Conservation (phyloP, 495 filamentous ascomycete genomes). For the Aspergillus affinis region DNA sequence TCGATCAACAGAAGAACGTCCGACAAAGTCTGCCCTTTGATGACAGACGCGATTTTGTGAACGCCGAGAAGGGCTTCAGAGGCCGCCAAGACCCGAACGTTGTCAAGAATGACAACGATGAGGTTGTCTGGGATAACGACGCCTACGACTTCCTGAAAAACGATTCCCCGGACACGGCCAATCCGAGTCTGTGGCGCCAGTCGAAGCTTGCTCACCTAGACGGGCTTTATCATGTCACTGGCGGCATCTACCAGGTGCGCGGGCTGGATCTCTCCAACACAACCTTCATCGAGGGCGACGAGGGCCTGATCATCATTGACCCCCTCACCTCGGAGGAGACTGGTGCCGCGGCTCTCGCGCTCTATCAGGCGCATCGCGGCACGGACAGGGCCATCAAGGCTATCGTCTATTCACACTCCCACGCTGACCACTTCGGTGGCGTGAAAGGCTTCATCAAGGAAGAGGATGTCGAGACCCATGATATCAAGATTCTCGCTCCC, state of each 20-base stretch:
- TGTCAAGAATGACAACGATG: slow-evolving; percentile 12
- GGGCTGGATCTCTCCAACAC: slow-evolving; percentile 27
- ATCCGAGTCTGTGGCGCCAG: slow-evolving; percentile 27
- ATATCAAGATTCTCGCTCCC: slow-evolving; percentile 23
- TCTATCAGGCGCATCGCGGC: slow-evolving; percentile 22
- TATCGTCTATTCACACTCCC: slow-evolving; percentile 27
- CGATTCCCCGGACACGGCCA: slow-evolving; percentile 19
- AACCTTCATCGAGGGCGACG: slow-evolving; percentile 25
- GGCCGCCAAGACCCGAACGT: too few relatives aligned
- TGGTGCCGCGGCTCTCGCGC: slow-evolving; percentile 15
- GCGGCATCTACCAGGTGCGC: slow-evolving; percentile 27
- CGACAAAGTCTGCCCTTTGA: slow-evolving; percentile 18
- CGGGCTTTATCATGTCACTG: slow-evolving; percentile 25
- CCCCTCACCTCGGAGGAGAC: slow-evolving; percentile 19
- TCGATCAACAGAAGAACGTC: slow-evolving; percentile 7
- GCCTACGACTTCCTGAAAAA: slow-evolving; percentile 21
- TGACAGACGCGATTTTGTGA: slow-evolving; percentile 21
- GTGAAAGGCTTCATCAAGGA: slow-evolving; percentile 17
- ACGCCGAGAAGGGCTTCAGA: slow-evolving; percentile 18
- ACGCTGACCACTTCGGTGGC: slow-evolving; percentile 26
- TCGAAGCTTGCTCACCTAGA: slow-evolving; percentile 17
- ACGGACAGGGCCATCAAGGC: slow-evolving; percentile 17
- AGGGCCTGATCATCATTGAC: slow-evolving; percentile 26
- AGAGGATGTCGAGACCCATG: slow-evolving; percentile 11
- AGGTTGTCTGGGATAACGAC: slow-evolving; percentile 20